These are phyloP conservation scores for Chlorokybus atmophyticus DNA, from an alignment of 139 green algal species.

Conservation along the genomic window DNA sequence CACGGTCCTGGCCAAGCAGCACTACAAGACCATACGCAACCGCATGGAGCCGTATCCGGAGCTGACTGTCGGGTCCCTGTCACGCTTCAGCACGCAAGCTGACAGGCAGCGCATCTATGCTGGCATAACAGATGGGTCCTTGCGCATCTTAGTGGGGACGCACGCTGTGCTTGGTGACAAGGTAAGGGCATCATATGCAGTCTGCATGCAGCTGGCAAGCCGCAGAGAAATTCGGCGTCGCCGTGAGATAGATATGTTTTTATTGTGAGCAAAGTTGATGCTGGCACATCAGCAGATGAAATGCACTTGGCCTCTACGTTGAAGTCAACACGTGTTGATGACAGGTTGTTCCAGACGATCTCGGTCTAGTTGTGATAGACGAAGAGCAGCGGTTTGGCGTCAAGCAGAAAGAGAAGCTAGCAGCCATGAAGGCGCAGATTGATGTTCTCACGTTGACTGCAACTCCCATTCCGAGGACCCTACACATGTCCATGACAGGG, in stretches of 20 bases:
- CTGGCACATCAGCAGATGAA: too few relatives aligned
- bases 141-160: constrained; percentile 31
- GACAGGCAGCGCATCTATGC: neutral
- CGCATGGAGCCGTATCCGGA: constrained; percentile 12
- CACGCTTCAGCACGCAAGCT: constrained; percentile 14
- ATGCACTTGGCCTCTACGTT: too few relatives aligned
- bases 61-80: constrained; percentile 11
- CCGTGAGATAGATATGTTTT: too few relatives aligned
- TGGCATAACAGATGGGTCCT: neutral
- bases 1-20: constrained; percentile 38
- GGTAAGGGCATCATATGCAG: too few relatives aligned
- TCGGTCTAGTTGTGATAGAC: constrained; percentile 34
- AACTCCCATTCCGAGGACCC: constrained; percentile 38
- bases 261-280: too few relatives aligned
- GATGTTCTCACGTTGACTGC: constrained; percentile 39
- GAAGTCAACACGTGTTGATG: too few relatives aligned
- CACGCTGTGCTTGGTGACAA: constrained; percentile 25
- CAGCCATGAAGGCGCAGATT: constrained; percentile 22
- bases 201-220: too few relatives aligned
- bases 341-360: constrained; percentile 23
- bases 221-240: too few relatives aligned
- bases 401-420: constrained; percentile 37
- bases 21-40: constrained; percentile 20
- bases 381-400: constrained; percentile 43
- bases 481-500: constrained; percentile 32